Evolutionary conservation across 108 stramenopile genomes (phyloP).

Genomic region (Chaetoceros tenuissimus): DNA sequence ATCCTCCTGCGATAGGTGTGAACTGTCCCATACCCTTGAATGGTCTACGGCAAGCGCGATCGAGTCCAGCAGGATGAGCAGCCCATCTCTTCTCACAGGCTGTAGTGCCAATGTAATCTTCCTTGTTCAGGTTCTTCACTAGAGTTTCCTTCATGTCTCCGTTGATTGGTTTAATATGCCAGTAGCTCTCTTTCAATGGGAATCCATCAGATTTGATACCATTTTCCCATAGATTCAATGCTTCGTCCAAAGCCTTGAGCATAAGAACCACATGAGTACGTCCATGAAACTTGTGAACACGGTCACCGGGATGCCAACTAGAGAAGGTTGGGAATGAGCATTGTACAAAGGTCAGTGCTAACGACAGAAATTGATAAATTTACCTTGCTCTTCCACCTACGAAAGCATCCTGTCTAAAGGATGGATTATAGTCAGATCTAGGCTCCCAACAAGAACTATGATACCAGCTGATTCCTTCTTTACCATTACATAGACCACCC

Average conservation of each 20-base stretch:
- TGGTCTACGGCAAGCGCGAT: not conserved
- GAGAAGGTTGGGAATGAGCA: too few relatives aligned
- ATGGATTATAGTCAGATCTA: slow-evolving; percentile 21
- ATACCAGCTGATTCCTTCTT: not conserved
- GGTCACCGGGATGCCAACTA: slow-evolving; percentile 26
- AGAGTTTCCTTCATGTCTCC: not conserved
- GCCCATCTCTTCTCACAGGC: not conserved
- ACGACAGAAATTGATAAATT: too few relatives aligned
- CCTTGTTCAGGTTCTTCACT: not conserved
- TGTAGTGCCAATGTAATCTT: not conserved
- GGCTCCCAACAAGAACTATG: slow-evolving; percentile 30
- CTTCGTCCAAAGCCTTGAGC: slow-evolving; percentile 27
- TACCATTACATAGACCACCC: slow-evolving; percentile 28
- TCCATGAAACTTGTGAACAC: slow-evolving; percentile 23
- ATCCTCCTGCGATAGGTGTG: slow-evolving; percentile 3
- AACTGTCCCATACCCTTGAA: slow-evolving; percentile 3
- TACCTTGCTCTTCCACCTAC: slow-evolving; percentile 23
- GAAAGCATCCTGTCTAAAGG: slow-evolving; percentile 6
- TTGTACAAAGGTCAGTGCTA: too few relatives aligned
- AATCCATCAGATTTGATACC: slow-evolving; percentile 13
- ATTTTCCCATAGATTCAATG: slow-evolving; percentile 31
- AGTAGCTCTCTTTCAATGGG: slow-evolving; percentile 29
- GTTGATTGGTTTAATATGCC: slow-evolving; percentile 38
- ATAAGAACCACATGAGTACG: slow-evolving; percentile 26
- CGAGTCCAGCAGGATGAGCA: not conserved